Evolutionary conservation across 176 grass and related monocot species (phyloP).

Genomic region (Oryza nivara): DNA sequence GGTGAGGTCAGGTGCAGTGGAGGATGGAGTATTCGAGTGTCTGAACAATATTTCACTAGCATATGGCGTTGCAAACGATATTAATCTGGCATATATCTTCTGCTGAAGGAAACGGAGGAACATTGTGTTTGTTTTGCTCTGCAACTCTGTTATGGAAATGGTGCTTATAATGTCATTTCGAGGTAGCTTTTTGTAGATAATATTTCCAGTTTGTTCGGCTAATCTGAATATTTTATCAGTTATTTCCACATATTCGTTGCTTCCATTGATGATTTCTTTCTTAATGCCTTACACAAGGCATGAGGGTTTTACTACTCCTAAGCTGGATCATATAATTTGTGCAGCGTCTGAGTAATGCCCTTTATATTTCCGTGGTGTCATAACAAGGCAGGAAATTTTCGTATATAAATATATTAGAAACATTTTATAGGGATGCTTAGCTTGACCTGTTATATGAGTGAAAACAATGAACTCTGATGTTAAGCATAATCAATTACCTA

Average conservation of each 20-base stretch:
- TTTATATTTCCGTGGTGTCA: background rate
- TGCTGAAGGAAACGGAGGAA: background rate
- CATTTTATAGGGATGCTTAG: slow-evolving; percentile 8
- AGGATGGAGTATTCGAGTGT: background rate
- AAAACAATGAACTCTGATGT: slow-evolving; percentile 12
- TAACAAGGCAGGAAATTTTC: background rate
- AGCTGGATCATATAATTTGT: background rate
- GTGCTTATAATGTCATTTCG: slow-evolving; percentile 13
- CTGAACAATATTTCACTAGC: background rate
- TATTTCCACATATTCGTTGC: background rate
- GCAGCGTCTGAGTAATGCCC: background rate
- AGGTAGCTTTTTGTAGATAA: background rate
- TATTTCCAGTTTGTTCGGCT: slow-evolving; percentile 1
- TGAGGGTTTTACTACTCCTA: background rate
- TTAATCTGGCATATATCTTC: background rate
- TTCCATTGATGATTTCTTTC: background rate
- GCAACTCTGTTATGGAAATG: slow-evolving; percentile 13
- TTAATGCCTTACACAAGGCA: background rate
- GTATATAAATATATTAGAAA: slow-evolving; percentile 10
- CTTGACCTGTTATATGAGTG: slow-evolving; percentile 3
- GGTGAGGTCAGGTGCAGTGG: background rate
- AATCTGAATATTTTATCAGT: background rate
- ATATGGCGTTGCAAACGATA: background rate
- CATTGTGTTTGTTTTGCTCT: background rate
- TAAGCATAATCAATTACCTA: slow-evolving; percentile 9